Evolutionary conservation across 306 rosid genomes (phyloP), one percentile per base, ranked within the genome.

Genomic region (Senna siamea): DNA sequence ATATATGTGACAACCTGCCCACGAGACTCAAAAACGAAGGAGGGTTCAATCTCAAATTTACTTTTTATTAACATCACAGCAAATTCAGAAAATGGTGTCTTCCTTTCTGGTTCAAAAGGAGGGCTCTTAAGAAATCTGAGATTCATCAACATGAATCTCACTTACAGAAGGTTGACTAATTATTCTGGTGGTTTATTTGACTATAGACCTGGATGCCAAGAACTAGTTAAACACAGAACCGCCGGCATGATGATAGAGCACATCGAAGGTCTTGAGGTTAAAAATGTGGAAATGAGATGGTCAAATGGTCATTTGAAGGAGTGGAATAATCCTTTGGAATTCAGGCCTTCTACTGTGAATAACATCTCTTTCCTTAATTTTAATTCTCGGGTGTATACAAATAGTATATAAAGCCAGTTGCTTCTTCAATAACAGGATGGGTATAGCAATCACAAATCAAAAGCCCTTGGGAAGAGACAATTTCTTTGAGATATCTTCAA

Each of bases 121-220:
- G 98, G 97, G 43, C 79, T 84, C 32, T 82, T 93, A 9, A 86
- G 88, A 51, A 87, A 91, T 47, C 66, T 93, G 84, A 86, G 89
- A 78, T 91, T 93, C 92, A 47, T 78, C 74, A 91, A 93, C 82
- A 57, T 91, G 91, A 80, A 86, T 55, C 59, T 93, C 50, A 82
- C 86, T 10, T 93, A 82, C 64, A 72, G 84, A 81, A 87, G 94
- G 79, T 73, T 91, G 79, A 93, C 98, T 17, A 71, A 52, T 3
- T 76, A 85, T 73, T 57, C 74, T 17, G 97, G 84, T 81, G 98
- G 96, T 22, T 75, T 85, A 60, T 78, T 82, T 34, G 98, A 93
- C 85, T 93, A 93, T 50, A 88, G 98, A 58, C 98, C 97, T 47
- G 97, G 94, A 51, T 93, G 98, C 80, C 90, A 84, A 52, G 97